Percentiles rank a stretch among this genome's conserved stretches.
phyloP scores from a whole-genome alignment of 164 flowering plant species.

The Umbilicus rupestris region DNA sequence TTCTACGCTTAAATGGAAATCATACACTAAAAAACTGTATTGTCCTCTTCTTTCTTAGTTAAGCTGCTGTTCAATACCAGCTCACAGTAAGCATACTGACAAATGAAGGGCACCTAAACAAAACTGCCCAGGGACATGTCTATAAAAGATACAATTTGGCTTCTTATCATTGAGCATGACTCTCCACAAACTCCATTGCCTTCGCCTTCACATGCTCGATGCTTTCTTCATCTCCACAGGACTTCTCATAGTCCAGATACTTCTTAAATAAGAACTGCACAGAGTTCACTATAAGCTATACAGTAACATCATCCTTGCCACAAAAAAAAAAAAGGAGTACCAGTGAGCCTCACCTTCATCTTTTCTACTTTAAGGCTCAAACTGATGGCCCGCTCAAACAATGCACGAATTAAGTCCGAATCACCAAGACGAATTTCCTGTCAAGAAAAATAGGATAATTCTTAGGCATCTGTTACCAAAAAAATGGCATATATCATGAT shows the following conservation, averaged over 20 bases:
- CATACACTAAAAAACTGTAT: too few species aligned
- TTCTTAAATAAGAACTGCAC: slow-evolving; percentile 83
- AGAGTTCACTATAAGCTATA: background rate
- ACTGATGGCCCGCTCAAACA: slow-evolving; percentile 82
- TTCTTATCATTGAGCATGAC: slow-evolving; percentile 6
- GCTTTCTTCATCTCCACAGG: slow-evolving; percentile 58
- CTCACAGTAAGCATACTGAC: too few species aligned
- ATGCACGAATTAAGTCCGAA: slow-evolving; percentile 47
- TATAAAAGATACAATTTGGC: too few species aligned
- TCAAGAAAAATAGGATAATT: background rate
- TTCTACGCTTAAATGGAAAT: too few species aligned
- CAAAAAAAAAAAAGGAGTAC: background rate
- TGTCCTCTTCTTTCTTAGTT: too few species aligned
- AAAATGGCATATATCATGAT: background rate
- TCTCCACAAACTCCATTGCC: slow-evolving; percentile 57
- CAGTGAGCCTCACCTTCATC: slow-evolving; percentile 48
- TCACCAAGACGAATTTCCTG: slow-evolving; percentile 87
- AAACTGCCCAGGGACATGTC: too few species aligned
- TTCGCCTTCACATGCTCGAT: slow-evolving; percentile 57
- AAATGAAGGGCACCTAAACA: too few species aligned
- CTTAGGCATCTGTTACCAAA: background rate
- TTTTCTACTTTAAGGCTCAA: slow-evolving; percentile 63
- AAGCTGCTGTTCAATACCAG: too few species aligned
- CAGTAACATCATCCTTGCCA: background rate
- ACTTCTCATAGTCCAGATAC: slow-evolving; percentile 69